Evolutionary conservation across 495 filamentous ascomycete species (phyloP), one percentile per base, ranked within the genome.

Genomic region (Neurospora africana): DNA sequence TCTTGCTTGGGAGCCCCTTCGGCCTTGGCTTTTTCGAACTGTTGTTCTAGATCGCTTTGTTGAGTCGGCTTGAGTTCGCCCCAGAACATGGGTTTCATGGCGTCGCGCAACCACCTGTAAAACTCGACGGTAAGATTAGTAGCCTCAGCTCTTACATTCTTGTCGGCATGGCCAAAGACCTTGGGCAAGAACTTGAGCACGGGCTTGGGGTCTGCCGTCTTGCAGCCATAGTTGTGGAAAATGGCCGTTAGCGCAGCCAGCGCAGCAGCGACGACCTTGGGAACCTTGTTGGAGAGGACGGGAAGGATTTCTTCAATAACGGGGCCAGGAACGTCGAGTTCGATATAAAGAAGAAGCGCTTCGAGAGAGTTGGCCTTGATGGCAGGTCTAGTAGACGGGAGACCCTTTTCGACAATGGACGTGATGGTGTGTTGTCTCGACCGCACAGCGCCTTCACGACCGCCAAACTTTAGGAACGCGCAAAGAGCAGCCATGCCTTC

Each of bases 71-170:
- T 99, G 72, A 99, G 81, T 53, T 98, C 96, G 53, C 88, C 88
- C 93, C 94, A 99, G 79, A 99, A 99, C 79, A 97, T 89, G 21
- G 95, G 93, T 79, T 99, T 99, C 87, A 99, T 98, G 3, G 94
- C 96, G 71, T 99, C 96, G 72, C 93, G 91, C 38, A 99, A 86
- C 96, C 96, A 99, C 79, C 96, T 86, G 81, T 98, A 99, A 61
- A 99, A 88, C 76, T 98, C 96, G 68, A 97, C 94, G 0, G 94
- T 91, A 37, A 99, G 84, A 74, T 91, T 93, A 68, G 95, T 95
- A 36, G 93, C 92, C 81, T 98, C 96, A 2, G 94, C 93, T 77
- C 96, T 91, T 17, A 99, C 96, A 79, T 98, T 98, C 81, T 99
- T 99, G 85, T 99, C 96, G 5, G 96, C 94, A 80, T 98, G 95